phyloP scores from a whole-genome alignment of 352 stramenopile species.

The Hyaloperonospora arabidopsidis region DNA sequence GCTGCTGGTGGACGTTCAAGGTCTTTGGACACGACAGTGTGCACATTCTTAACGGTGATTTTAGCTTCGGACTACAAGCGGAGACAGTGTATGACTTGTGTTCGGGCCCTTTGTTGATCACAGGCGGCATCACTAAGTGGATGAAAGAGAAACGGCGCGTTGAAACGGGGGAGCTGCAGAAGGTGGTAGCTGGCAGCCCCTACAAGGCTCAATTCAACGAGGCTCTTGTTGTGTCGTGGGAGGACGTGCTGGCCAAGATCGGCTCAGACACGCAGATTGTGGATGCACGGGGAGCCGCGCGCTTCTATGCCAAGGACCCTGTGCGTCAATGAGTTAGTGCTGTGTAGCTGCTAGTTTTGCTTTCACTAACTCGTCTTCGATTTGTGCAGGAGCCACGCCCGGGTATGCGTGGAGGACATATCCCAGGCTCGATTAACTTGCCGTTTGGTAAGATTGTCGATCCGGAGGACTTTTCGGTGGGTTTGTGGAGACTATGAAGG shows the following conservation, averaged over 20 bases:
- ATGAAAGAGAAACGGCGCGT: slow-evolving; percentile 48
- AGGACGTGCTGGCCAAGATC: slow-evolving; percentile 56
- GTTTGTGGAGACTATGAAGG: neutral
- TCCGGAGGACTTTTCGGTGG: slow-evolving; percentile 76
- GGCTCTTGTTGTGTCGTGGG: slow-evolving; percentile 43
- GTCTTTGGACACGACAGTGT: slow-evolving; percentile 84
- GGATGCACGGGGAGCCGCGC: slow-evolving; percentile 81
- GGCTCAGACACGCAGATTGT: slow-evolving; percentile 75
- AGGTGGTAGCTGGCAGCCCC: slow-evolving; percentile 15
- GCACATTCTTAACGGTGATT: slow-evolving; percentile 78
- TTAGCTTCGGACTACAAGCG: neutral
- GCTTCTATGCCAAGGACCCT: slow-evolving; percentile 84
- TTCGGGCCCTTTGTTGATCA: neutral
- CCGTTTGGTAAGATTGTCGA: slow-evolving; percentile 85
- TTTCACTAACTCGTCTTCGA: neutral
- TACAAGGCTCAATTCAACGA: slow-evolving; percentile 52
- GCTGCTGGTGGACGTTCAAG: slow-evolving; percentile 88
- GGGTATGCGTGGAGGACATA: slow-evolving; percentile 88
- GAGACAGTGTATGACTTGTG: neutral
- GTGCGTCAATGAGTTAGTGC: slow-evolving; percentile 17
- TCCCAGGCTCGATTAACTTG: slow-evolving; percentile 87
- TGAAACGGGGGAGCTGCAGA: slow-evolving; percentile 28
- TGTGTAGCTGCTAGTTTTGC: neutral
- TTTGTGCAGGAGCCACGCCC: slow-evolving; percentile 77
- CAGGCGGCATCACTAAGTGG: slow-evolving; percentile 62